A percentile compares a stretch with the other conserved stretches of the same genome.
Evolutionary conservation across 129 eudicot species (phyloP).

Genomic region (Flaveria linearis): DNA sequence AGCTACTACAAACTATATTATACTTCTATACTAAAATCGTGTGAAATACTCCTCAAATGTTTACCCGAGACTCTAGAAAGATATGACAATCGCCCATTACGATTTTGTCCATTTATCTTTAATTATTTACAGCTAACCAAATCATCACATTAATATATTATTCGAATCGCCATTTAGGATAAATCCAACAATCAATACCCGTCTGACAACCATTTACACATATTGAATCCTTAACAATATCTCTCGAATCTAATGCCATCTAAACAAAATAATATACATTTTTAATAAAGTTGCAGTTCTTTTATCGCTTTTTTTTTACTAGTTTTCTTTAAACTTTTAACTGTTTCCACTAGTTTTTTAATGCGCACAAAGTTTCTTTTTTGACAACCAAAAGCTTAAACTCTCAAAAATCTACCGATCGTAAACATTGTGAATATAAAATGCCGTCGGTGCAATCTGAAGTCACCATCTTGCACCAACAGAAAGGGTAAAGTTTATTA

Average conservation of each 20-base stretch:
- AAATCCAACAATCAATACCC: conserved; percentile 27
- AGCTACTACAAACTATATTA: too few species aligned
- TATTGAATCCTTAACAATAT: conserved; percentile 31
- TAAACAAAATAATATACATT: conserved; percentile 24
- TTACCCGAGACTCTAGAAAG: background rate
- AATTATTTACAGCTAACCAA: background rate
- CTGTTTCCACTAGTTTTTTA: too few species aligned
- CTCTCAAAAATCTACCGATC: background rate
- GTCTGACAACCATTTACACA: background rate
- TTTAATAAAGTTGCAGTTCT: background rate
- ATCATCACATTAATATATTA: background rate
- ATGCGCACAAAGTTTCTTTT: background rate
- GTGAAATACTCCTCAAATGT: too few species aligned
- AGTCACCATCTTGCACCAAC: conserved; percentile 45
- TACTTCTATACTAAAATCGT: too few species aligned
- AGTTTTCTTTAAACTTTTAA: too few species aligned
- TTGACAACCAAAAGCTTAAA: background rate
- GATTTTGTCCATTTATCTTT: background rate
- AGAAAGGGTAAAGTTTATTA: conserved; percentile 13
- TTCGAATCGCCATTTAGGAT: conserved; percentile 18
- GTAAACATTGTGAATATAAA: background rate
- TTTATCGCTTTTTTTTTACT: too few species aligned
- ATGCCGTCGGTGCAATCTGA: conserved; percentile 35
- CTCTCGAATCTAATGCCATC: conserved; percentile 28
- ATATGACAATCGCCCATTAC: background rate